These are phyloP conservation scores for Passiflora organensis DNA, from an alignment of 345 rosid species.

Conservation along the genomic window DNA sequence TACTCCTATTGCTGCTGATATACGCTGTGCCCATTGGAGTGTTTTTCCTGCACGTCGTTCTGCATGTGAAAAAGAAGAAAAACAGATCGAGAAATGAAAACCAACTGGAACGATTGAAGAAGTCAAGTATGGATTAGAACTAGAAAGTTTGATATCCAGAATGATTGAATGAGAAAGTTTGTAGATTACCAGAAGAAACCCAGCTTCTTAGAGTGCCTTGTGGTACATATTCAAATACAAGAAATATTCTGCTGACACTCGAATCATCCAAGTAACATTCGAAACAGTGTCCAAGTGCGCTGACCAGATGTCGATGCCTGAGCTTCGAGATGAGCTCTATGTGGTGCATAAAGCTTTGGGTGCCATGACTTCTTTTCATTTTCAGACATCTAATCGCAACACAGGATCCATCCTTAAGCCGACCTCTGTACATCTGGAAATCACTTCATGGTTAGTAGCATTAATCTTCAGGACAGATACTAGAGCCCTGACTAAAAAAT, in stretches of 20 bases:
- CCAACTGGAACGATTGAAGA: too few species aligned
- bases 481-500: too few species aligned
- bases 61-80: conserved; percentile 19
- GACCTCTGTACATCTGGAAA: conserved; percentile 81
- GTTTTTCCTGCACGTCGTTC: conserved; percentile 38
- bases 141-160: background rate
- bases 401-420: conserved; percentile 64
- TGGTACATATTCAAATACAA: conserved; percentile 78
- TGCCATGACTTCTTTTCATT: conserved; percentile 70
- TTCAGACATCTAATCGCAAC: conserved; percentile 83
- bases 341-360: conserved; percentile 72
- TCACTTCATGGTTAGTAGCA: background rate
- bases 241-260: conserved; percentile 87
- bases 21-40: conserved; percentile 77
- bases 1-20: conserved; percentile 75
- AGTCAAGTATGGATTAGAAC: too few species aligned
- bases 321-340: conserved; percentile 81
- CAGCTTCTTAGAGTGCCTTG: conserved; percentile 83
- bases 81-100: conserved; percentile 7
- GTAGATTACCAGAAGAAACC: conserved; percentile 69
- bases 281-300: conserved; percentile 90
- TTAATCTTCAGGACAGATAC: too few species aligned
- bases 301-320: conserved; percentile 80
- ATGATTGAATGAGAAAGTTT: conserved; percentile 5
- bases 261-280: conserved; percentile 93